Base-by-base conservation (phyloP, 2,329 filamentous ascomycete genomes). In the Verticillium tricorpus region DNA sequence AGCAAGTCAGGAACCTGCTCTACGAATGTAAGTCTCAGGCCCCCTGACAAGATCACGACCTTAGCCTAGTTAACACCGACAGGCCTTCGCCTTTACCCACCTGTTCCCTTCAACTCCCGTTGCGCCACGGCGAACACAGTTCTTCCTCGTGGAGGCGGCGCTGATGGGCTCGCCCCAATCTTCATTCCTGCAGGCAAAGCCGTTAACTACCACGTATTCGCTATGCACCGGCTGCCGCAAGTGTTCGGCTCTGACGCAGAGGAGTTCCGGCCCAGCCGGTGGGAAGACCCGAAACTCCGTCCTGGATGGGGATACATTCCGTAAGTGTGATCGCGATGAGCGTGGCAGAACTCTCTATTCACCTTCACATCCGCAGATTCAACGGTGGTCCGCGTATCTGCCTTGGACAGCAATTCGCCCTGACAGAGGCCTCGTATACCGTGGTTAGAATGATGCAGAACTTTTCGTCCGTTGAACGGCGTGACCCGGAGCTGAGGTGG, bases 161-260 rank as follows among this genome's bases (percentile, higher is more conserved):
- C 37, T 17, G 37, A 39, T 39, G 37, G 37, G 40, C 72, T 70
- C 17, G 73, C 76, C 1, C 82, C 83, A 0, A 66, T 87, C 14
- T 80, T 82, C 62, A 74, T 86, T 5, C 72, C 70, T 9, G 80
- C 80, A 61, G 82, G 82, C 34, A 76, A 76, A 5, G 67, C 75
- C 3, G 76, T 83, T 50, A 71, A 71, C 25, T 82, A 79, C 67
- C 74, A 69, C 67, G 72, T 77, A 1, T 83, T 81, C 58, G 67
- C 72, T 6, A 74, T 80, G 71, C 78, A 80, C 59, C 70, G 77
- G 3, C 65, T 71, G 5, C 65, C 66, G 15, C 73, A 76, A 22
- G 65, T 79, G 25, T 82, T 74, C 62, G 78, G 78, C 3, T 61
- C 65, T 1, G 71, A 77, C 37, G 69, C 74, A 2, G 69, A 76